phyloP scores from a whole-genome alignment of 2,329 filamentous ascomycete genomes.

The Penicillium sp. region DNA sequence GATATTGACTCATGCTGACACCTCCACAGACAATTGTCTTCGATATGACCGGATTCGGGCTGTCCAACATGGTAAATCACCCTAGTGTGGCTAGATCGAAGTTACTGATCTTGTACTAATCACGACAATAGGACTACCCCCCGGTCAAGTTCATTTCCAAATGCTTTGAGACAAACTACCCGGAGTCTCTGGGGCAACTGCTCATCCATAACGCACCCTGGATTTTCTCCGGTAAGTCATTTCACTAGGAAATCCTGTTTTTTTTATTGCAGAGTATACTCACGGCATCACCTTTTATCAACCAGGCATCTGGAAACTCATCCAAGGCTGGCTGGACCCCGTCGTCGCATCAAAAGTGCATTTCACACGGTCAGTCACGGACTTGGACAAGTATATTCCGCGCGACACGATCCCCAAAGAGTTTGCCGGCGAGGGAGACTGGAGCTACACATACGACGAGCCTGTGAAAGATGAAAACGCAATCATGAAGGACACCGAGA shows the following conservation, averaged over 20 bases:
- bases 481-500: conserved; percentile 65
- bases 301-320: conserved; percentile 83
- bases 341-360: conserved; percentile 91
- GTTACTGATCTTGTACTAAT: background rate
- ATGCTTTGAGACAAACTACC: conserved; percentile 97
- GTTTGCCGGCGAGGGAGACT: conserved; percentile 78
- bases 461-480: conserved; percentile 74
- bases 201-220: conserved; percentile 93
- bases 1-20: conserved; percentile 6
- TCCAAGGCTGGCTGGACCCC: conserved; percentile 89
- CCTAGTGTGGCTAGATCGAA: background rate
- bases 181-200: conserved; percentile 81
- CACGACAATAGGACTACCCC: conserved; percentile 66
- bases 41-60: conserved; percentile 86
- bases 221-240: conserved; percentile 77
- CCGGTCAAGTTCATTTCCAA: conserved; percentile 98
- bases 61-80: conserved; percentile 77
- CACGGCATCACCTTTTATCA: background rate
- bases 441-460: conserved; percentile 76
- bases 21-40: conserved; percentile 73
- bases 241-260: accelerated
- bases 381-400: conserved; percentile 72
- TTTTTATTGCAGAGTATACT: background rate
- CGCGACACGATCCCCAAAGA: conserved; percentile 70
- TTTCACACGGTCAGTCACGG: conserved; percentile 75